Conservation (phyloP, 192 early-diverging fungal species). For the Lobosporangium transversale region DNA sequence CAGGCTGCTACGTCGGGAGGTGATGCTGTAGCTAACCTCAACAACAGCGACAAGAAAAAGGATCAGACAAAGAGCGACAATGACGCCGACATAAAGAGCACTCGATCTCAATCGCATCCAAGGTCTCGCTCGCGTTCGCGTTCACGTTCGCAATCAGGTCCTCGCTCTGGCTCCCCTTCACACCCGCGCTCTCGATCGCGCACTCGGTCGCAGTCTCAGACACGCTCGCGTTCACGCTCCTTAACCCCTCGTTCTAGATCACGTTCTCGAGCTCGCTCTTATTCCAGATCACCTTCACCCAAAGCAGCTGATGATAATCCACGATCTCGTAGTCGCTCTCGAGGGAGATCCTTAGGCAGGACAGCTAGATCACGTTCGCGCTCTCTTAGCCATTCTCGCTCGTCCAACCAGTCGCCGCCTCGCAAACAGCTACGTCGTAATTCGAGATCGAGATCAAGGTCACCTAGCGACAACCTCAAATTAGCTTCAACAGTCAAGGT, state of each 20-base stretch:
- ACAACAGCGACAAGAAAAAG: too few relatives aligned
- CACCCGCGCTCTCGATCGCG: conserved; percentile 24
- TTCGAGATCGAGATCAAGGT: background rate
- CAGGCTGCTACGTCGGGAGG: conserved; percentile 5
- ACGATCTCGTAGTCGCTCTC: conserved; percentile 10
- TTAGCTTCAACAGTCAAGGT: conserved; percentile 23
- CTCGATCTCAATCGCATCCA: too few relatives aligned
- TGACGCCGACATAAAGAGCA: background rate
- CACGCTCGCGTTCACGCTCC: conserved; percentile 30
- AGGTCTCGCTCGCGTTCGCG: conserved; percentile 25
- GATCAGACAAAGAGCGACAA: conserved; percentile 6
- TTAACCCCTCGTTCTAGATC: conserved; percentile 12
- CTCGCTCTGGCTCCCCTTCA: conserved; percentile 11
- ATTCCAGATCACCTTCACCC: conserved; percentile 22
- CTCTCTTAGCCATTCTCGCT: conserved; percentile 4
- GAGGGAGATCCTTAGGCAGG: conserved; percentile 23
- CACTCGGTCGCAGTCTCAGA: conserved; percentile 7
- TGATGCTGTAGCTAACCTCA: too few relatives aligned
- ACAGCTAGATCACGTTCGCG: conserved; percentile 47
- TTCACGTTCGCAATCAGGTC: conserved; percentile 13
- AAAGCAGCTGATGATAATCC: background rate
- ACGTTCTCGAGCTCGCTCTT: conserved; percentile 25
- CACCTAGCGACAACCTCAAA: conserved; percentile 1
- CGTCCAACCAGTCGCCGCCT: conserved; percentile 3
- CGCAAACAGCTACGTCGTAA: conserved; percentile 5